Percentiles rank a stretch among this genome's conserved stretches.
phyloP scores from a whole-genome alignment of 2,329 filamentous ascomycete genomes.

The Cladosporium sp. region DNA sequence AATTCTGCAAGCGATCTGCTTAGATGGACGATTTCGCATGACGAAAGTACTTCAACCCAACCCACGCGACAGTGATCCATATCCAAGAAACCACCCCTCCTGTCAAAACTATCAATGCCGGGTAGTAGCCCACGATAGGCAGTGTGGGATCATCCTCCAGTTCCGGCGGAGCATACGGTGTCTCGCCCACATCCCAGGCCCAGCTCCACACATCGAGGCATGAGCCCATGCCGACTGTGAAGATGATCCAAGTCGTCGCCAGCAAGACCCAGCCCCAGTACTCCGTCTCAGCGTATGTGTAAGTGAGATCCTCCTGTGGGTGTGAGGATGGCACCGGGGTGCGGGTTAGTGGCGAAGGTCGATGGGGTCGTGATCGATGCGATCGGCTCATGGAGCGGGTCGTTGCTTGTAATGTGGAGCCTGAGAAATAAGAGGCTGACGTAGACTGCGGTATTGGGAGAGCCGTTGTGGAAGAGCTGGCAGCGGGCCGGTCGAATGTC shows the following conservation, averaged over 20 bases:
- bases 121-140: constrained; percentile 96
- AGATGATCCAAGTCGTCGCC: constrained; percentile 87
- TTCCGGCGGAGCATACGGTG: constrained; percentile 91
- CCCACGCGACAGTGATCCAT: constrained; percentile 96
- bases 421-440: constrained; percentile 25
- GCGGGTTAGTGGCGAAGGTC: constrained; percentile 16
- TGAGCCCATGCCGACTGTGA: constrained; percentile 94
- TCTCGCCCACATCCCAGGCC: constrained; percentile 98
- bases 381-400: constrained; percentile 1
- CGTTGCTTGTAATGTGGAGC: constrained; percentile 31
- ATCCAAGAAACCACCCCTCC: constrained; percentile 92
- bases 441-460: background rate
- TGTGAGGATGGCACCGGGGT: constrained; percentile 16
- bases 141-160: constrained; percentile 91
- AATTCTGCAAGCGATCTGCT: background rate
- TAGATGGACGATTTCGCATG: constrained; percentile 64
- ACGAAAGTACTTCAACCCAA: constrained; percentile 99
- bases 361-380: constrained; percentile 13
- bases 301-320: constrained; percentile 11
- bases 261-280: constrained; percentile 98
- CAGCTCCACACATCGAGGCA: constrained; percentile 95
- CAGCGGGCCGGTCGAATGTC: constrained; percentile 50
- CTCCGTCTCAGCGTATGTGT: constrained; percentile 86
- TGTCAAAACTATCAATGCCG: constrained; percentile 86
- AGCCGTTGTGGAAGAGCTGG: background rate